Evolutionary conservation across 2,329 filamentous ascomycete genomes (phyloP), one percentile per base, ranked within the genome.

Genomic region (Claviceps purpurea): DNA sequence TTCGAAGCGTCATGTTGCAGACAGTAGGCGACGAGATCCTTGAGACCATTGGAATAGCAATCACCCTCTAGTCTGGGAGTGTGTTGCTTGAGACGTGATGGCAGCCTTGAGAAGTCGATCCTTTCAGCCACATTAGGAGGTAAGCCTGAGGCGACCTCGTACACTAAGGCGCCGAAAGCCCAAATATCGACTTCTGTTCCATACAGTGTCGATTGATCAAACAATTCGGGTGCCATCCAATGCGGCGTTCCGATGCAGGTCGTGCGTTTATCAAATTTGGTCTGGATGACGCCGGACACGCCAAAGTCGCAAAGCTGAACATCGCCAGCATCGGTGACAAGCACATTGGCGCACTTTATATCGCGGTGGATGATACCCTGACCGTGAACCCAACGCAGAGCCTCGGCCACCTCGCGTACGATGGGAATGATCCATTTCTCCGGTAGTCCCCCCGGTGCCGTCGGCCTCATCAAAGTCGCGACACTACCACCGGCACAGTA

Each of bases 291-390:
- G 45, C 85, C 86, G 34, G 87, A 85, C 47, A 93, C 86, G 57
- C 88, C 87, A 65, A 93, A 93, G 63, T 93, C 87, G 62, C 87
- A 89, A 38, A 93, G 76, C 64, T 93, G 87, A 7, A 93, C 84
- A 30, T 79, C 73, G 26, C 87, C 87, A 39, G 81, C 76, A 65
- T 91, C 87, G 5, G 83, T 86, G 55, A 93, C 80, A 52, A 91
- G 75, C 37, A 93, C 83, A 61, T 93, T 93, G 57, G 86, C 86
- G 65, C 82, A 84, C 64, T 86, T 86, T 66, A 86, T 79, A 63
- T 86, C 82, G 58, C 82, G 74, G 61, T 86, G 82, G 55, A 86
- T 84, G 58, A 86, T 84, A 49, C 81, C 82, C 57, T 81, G 77
- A 40, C 76, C 73, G 57, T 86, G 82, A 34, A 85, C 81, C 79